Evolutionary conservation across 352 stramenopile genomes (phyloP), one percentile per base, ranked within the genome.

Genomic region (Hyphochytrium catenoides): DNA sequence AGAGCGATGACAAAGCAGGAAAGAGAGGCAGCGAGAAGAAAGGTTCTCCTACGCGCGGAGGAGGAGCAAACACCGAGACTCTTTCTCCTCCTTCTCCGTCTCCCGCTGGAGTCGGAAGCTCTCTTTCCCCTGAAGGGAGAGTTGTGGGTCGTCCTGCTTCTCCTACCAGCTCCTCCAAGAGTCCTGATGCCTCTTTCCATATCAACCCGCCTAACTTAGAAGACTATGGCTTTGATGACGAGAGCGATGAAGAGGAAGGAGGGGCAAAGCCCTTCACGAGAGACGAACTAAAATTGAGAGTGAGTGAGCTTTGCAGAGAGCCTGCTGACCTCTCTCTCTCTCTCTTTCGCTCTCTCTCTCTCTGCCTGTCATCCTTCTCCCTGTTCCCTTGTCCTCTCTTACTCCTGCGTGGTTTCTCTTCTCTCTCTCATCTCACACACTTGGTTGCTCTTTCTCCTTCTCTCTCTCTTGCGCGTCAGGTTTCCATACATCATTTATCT

Each of bases 161-260:
- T 78, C 0, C 74, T 72, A 0, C 74, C 77, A 0, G 57, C 77
- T 24, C 74, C 72, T 27, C 72, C 77, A 5, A 90, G 90, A 75
- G 73, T 74, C 2, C 56, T 83, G 39, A 73, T 91, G 23, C 60
- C 68, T 17, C 47, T 91, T 34, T n/a, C n/a, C 79, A 88, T 43
- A 82, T 94, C 45, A 93, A 92, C 39, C 77, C 82, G 23, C 78
- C 79, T 6, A 88, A 90, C 43, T 47, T 93, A 4, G 68, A 91
- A 36, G 79, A 95, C 56, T 93, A 90, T 48, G 85, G 63, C n/a
- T 61, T 43, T 31, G 84, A 79, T n/a, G 74, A 89, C 24, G 76
- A 79, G 37, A 66, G 79, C 19, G 74, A 84, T 35, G 69, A 77
- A 25, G 62, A 61, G 14, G 74, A 86, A 39, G 74, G 83, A 31